These are phyloP conservation scores for Cladosporium sp. DNA, from an alignment of 2,329 filamentous ascomycete genomes.

Conservation along the genomic window DNA sequence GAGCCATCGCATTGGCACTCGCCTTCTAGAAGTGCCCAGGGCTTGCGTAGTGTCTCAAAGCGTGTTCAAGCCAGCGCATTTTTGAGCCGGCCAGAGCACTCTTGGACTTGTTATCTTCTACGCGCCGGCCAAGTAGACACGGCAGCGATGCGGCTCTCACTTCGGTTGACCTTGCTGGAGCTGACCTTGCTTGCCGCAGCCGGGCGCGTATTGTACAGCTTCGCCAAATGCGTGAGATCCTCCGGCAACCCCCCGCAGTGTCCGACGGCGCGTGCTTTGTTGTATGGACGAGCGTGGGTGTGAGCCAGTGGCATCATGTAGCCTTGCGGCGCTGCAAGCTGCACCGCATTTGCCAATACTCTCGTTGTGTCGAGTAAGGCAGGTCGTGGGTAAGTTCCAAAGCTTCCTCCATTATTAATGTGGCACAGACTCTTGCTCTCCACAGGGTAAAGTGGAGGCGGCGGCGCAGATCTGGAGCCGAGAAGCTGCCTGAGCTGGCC, in stretches of 20 bases:
- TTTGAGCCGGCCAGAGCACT: too few relatives aligned
- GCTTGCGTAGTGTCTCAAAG: background rate
- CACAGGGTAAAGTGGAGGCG: background rate
- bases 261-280: background rate
- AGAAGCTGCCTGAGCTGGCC: too few relatives aligned
- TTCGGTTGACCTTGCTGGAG: background rate
- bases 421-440: background rate
- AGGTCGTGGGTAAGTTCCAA: background rate
- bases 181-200: background rate
- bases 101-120: background rate
- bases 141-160: background rate
- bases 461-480: constrained; percentile 3
- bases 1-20: background rate
- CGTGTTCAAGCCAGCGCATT: background rate
- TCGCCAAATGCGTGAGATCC: background rate
- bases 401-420: background rate
- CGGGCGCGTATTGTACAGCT: background rate
- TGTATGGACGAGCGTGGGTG: background rate
- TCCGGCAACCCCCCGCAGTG: constrained; percentile 6
- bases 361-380: background rate
- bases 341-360: background rate
- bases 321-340: background rate
- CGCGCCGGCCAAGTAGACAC: background rate
- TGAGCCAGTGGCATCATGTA: background rate
- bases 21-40: background rate